Evolutionary conservation across 2,329 filamentous ascomycete genomes (phyloP).

Genomic region (Biscogniauxia mediterranea): DNA sequence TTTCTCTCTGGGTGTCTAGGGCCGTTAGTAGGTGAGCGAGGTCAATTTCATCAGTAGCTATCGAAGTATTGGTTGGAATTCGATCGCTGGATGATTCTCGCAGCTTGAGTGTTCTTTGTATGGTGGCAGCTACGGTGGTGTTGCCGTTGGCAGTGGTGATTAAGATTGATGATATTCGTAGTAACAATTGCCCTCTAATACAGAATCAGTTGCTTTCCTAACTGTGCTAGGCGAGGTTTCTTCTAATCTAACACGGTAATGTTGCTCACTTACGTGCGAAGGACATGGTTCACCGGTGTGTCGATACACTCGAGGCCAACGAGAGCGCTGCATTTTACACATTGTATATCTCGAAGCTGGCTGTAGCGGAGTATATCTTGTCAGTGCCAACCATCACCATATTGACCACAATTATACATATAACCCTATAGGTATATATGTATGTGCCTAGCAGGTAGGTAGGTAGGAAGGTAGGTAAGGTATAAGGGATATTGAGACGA

Average conservation of each 20-base stretch:
- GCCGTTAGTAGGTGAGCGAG: constrained; percentile 34
- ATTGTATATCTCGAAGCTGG: constrained; percentile 37
- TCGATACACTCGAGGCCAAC: constrained; percentile 37
- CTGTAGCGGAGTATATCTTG: constrained; percentile 22
- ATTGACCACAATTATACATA: not conserved
- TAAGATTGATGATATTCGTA: constrained; percentile 31
- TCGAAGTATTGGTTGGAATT: constrained; percentile 3
- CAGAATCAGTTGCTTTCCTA: constrained; percentile 3
- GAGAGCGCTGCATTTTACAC: constrained; percentile 30
- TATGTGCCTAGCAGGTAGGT: too few species aligned
- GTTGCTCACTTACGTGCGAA: constrained; percentile 34
- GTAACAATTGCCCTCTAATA: constrained; percentile 37
- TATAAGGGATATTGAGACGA: not conserved
- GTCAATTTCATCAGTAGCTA: constrained; percentile 14
- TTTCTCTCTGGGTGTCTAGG: constrained; percentile 34
- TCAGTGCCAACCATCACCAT: not conserved
- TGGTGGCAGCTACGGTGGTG: constrained; percentile 27
- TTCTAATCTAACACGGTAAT: not conserved
- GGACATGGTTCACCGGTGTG: constrained; percentile 36
- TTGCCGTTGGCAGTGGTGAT: constrained; percentile 19
- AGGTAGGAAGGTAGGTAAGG: too few species aligned
- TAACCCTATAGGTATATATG: too few species aligned
- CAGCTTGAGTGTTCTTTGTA: constrained; percentile 35
- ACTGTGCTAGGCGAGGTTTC: too few species aligned
- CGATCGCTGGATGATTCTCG: constrained; percentile 20